Evolutionary conservation across 371 early-diverging fungal species (phyloP), one percentile per base, ranked within the genome.

Genomic region (Synchytrium microbalum): DNA sequence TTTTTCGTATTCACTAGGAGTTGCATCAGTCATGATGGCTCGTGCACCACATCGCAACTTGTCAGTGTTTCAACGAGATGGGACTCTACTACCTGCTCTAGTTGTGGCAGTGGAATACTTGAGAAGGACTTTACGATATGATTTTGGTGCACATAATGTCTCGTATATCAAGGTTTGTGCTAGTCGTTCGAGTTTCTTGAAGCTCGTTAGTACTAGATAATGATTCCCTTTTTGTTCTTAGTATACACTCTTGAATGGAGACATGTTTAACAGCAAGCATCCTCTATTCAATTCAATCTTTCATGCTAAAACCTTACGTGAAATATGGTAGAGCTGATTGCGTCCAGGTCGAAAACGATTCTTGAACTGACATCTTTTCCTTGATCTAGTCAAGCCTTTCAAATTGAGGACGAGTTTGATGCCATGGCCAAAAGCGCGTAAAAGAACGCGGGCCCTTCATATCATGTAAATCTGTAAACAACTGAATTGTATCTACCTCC

Each of bases 1-100:
- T 0, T 51, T 13, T 26, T n/a, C n/a, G 2, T 26, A 2, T 32
- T 16, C 31, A 53, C 29, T 72, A 32, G 80, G 77, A 8, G 77
- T 79, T 3, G 65, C 74, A 2, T 79, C 92, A 27, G 86, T 89
- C 32, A 95, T 96, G 95, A 74, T 92, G 65, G 96, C 96, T 1
- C 82, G 96, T 27, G 93, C 87, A 0, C 92, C 95, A 14, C 81
- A 86, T 61, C 74, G 72, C 3, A 93, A 95, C 70, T 86, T 89
- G 3, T 92, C 93, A 52, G 80, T 90, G 0, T 95, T 95, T 71
- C 73, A 87, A 29, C 72, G 46, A 5, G 46, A 38, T 19, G 46
- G 46, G 46, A n/a, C n/a, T n/a, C 46, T 19, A 19, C 19, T 38
- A 19, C 46, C 46, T 38, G 46, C 19, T 38, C 46, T 5, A 10